A percentile compares a stretch with the other conserved stretches of the same genome.
phyloP scores from a whole-genome alignment of 1,284 basidiomycete genomes.

The Apiotrichum montevideense region DNA sequence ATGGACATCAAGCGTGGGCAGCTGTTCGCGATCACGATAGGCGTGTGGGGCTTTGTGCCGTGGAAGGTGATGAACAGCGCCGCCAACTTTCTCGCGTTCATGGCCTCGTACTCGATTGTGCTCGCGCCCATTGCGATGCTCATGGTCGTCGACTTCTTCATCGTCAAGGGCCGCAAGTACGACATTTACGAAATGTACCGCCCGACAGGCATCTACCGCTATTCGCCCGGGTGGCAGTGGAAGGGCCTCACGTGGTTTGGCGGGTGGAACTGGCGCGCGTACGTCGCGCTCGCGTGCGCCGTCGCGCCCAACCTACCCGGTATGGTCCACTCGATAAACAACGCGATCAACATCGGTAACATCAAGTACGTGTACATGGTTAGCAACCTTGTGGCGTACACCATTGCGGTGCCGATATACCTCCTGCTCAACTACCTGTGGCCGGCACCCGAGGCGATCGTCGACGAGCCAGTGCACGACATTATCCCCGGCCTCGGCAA shows the following conservation, averaged over 20 bases:
- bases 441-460: slow-evolving; percentile 55
- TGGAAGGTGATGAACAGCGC: slow-evolving; percentile 39
- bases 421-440: slow-evolving; percentile 55
- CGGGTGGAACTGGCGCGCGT: slow-evolving; percentile 64
- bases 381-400: slow-evolving; percentile 11
- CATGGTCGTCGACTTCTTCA: slow-evolving; percentile 35
- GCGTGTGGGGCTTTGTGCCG: slow-evolving; percentile 54
- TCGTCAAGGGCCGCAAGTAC: slow-evolving; percentile 27
- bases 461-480: slow-evolving; percentile 57
- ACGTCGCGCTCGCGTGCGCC: slow-evolving; percentile 53
- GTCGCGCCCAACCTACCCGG: slow-evolving; percentile 74
- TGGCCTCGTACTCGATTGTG: slow-evolving; percentile 40
- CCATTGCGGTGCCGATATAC: slow-evolving; percentile 53
- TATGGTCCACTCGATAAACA: slow-evolving; percentile 30
- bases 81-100: slow-evolving; percentile 30
- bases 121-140: slow-evolving; percentile 37
- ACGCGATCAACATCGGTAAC: slow-evolving; percentile 56
- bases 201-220: slow-evolving; percentile 35
- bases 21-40: slow-evolving; percentile 63
- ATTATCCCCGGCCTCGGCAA: slow-evolving; percentile 3
- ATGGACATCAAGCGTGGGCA: slow-evolving; percentile 72
- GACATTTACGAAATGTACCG: slow-evolving; percentile 38
- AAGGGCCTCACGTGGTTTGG: no score
- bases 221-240: slow-evolving; percentile 4
- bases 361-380: slow-evolving; percentile 52